Evolutionary conservation across 2,329 filamentous ascomycete species (phyloP).

Genomic region (Grosmannia clavigera): DNA sequence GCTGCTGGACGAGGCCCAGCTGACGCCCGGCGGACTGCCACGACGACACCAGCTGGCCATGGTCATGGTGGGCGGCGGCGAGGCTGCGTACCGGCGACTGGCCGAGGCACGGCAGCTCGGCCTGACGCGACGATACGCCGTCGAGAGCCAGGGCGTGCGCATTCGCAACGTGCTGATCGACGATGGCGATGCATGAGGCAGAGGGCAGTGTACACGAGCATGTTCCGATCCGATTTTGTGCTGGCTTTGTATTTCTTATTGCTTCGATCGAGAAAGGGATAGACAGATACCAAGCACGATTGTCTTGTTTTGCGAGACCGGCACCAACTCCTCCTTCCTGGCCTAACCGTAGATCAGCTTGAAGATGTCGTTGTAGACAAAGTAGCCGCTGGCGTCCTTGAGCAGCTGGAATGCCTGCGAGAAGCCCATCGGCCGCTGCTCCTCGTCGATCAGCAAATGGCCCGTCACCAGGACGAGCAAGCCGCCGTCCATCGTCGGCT

Average conservation of each 20-base stretch:
- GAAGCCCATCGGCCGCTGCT: conserved; percentile 80
- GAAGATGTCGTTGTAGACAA: conserved; percentile 91
- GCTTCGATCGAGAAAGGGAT: not conserved
- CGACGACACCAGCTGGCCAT: conserved; percentile 65
- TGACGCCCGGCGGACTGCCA: conserved; percentile 55
- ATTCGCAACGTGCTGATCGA: conserved; percentile 68
- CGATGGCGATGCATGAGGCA: conserved; percentile 15
- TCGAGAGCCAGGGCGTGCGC: conserved; percentile 67
- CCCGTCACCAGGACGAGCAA: conserved; percentile 86
- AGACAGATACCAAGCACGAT: not conserved
- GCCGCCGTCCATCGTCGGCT: conserved; percentile 58
- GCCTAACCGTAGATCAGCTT: conserved; percentile 62
- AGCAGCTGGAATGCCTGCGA: conserved; percentile 79
- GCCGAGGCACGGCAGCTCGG: conserved; percentile 54
- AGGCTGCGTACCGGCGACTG: conserved; percentile 52
- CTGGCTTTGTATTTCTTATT: not conserved
- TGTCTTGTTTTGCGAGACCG: not conserved
- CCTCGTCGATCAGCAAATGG: conserved; percentile 73
- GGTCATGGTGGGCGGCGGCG: conserved; percentile 68
- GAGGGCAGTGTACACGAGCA: not conserved
- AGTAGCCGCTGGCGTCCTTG: conserved; percentile 58
- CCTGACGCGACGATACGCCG: conserved; percentile 63
- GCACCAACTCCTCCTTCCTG: too few relatives aligned
- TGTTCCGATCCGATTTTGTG: not conserved
- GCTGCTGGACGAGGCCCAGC: conserved; percentile 62